phyloP scores from a whole-genome alignment of 306 rosid genomes.

The Benincasa hispida region DNA sequence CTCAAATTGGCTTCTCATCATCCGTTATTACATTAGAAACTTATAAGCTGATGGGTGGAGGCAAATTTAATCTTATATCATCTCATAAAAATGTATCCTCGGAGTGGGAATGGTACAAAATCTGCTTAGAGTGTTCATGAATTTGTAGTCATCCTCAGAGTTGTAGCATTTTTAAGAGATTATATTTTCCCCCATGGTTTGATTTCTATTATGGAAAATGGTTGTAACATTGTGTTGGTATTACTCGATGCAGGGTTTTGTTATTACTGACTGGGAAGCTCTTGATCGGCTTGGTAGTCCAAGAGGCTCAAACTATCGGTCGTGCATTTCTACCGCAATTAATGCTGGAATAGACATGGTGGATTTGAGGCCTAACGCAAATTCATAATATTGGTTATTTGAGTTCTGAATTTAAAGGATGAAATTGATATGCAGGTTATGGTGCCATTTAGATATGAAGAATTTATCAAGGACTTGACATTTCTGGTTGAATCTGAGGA shows the following conservation, averaged over 20 bases:
- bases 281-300: slow-evolving; percentile 52
- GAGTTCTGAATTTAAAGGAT: not conserved
- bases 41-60: too few relatives aligned
- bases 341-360: slow-evolving; percentile 94
- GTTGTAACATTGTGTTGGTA: not conserved
- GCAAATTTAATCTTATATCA: too few relatives aligned
- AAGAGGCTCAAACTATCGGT: slow-evolving; percentile 42
- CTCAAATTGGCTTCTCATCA: not conserved
- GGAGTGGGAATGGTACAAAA: too few relatives aligned
- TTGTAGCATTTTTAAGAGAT: not conserved
- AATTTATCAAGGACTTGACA: slow-evolving; percentile 37
- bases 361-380: slow-evolving; percentile 5
- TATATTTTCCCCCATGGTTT: too few relatives aligned
- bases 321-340: slow-evolving; percentile 44
- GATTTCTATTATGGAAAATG: not conserved
- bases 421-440: slow-evolving; percentile 47
- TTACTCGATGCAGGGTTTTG: slow-evolving; percentile 53
- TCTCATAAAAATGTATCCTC: too few relatives aligned
- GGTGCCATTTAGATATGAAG: slow-evolving; percentile 41
- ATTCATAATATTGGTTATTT: not conserved
- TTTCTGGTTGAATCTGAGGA: slow-evolving; percentile 53
- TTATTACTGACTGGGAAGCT: slow-evolving; percentile 80
- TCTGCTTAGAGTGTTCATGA: not conserved
- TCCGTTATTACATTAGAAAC: too few relatives aligned
- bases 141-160: not conserved